Percentiles rank a stretch among this genome's conserved stretches.
phyloP scores from a whole-genome alignment of 345 rosid species.

The Euphorbia tirucalli region DNA sequence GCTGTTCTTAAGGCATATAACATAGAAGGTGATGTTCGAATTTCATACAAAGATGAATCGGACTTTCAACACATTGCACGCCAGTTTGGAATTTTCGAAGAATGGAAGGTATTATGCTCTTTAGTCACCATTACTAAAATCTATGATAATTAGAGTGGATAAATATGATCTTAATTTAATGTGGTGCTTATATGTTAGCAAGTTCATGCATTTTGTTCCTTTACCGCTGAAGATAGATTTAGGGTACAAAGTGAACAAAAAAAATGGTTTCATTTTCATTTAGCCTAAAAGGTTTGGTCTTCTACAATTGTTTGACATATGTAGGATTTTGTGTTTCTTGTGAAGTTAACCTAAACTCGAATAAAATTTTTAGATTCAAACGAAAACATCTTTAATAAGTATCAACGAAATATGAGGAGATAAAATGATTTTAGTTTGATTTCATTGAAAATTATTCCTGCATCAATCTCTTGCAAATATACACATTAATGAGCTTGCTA shows the following conservation, averaged over 20 bases:
- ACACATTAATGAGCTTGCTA: neutral
- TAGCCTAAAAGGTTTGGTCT: neutral
- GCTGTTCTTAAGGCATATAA: slow-evolving; percentile 62
- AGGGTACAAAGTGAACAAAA: neutral
- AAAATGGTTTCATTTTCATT: neutral
- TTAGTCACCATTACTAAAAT: neutral
- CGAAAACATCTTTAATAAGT: too few species aligned
- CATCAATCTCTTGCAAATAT: neutral
- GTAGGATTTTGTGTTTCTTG: neutral
- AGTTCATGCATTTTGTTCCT: neutral
- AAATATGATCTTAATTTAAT: neutral
- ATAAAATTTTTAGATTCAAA: neutral
- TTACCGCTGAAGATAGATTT: neutral
- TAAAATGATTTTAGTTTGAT: too few species aligned
- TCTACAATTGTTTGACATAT: neutral
- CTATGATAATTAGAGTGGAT: neutral
- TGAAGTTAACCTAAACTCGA: neutral
- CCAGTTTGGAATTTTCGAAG: slow-evolving; percentile 88
- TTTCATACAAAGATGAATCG: slow-evolving; percentile 62
- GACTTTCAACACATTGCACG: slow-evolving; percentile 76
- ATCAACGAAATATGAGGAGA: neutral
- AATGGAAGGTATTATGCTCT: slow-evolving; percentile 75
- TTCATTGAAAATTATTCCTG: neutral
- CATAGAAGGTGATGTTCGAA: slow-evolving; percentile 64
- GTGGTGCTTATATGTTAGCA: too few species aligned